A percentile compares a stretch with the other conserved stretches of the same genome.
phyloP scores from a whole-genome alignment of 2,329 filamentous ascomycete genomes.

The Paramyrothecium roridum region DNA sequence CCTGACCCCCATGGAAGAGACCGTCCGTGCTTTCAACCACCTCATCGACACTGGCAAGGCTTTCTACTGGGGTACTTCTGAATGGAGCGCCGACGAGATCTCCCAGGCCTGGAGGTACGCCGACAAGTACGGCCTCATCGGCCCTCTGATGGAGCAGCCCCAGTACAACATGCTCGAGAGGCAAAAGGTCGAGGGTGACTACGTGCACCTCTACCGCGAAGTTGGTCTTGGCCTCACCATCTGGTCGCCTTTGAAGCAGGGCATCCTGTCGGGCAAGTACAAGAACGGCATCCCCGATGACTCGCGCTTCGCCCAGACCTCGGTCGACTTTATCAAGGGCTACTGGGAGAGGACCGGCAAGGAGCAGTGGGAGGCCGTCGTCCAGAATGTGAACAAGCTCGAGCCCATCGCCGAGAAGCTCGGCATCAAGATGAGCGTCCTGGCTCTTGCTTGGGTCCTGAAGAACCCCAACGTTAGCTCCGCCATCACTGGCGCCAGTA shows the following conservation, averaged over 20 bases:
- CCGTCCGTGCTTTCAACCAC: conserved; percentile 68
- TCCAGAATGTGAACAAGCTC: conserved; percentile 58
- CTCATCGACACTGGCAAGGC: conserved; percentile 65
- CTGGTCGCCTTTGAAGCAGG: conserved; percentile 56
- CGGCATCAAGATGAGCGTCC: conserved; percentile 51
- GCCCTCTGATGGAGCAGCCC: conserved; percentile 65
- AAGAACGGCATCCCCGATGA: conserved; percentile 58
- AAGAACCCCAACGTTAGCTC: conserved; percentile 60
- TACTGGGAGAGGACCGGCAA: conserved; percentile 48
- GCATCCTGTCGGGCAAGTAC: conserved; percentile 66
- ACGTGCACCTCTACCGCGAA: conserved; percentile 56
- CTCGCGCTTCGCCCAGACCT: conserved; percentile 53
- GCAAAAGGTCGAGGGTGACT: conserved; percentile 62
- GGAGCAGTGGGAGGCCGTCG: conserved; percentile 50
- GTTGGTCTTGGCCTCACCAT: conserved; percentile 60
- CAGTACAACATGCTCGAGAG: conserved; percentile 63
- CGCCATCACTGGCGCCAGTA: conserved; percentile 59
- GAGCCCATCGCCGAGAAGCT: conserved; percentile 63
- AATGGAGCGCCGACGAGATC: conserved; percentile 66
- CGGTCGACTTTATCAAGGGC: conserved; percentile 53
- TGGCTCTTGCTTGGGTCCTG: conserved; percentile 62
- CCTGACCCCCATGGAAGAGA: conserved; percentile 67
- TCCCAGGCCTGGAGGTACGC: conserved; percentile 59
- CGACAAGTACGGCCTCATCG: conserved; percentile 58
- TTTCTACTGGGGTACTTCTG: conserved; percentile 69